These are phyloP conservation scores for Mallotus japonicus DNA, from an alignment of 441 rosid species.

Conservation along the genomic window DNA sequence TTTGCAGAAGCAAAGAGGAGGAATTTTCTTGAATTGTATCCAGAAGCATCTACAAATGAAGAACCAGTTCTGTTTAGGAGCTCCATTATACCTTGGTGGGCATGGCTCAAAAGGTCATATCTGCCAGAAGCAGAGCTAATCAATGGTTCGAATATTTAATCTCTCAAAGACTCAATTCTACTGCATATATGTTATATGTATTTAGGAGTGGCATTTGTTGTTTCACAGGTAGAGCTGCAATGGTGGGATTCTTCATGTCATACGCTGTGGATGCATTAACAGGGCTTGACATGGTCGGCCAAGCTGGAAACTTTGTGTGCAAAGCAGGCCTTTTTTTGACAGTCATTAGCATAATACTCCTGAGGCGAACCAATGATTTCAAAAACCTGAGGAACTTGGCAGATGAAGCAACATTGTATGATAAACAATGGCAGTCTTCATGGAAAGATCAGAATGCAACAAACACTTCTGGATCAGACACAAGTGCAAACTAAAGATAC, in stretches of 20 bases:
- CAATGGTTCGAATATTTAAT: constrained; percentile 29
- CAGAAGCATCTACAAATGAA: constrained; percentile 45
- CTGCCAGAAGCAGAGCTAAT: constrained; percentile 56
- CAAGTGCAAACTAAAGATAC: constrained; percentile 12
- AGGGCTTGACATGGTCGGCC: constrained; percentile 48
- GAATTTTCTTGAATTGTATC: constrained; percentile 44
- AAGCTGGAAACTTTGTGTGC: constrained; percentile 46
- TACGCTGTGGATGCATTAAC: constrained; percentile 43
- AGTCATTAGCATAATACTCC: constrained; percentile 25
- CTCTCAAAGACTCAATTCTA: background rate
- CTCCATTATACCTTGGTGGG: constrained; percentile 60
- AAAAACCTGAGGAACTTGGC: constrained; percentile 35
- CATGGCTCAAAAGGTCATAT: constrained; percentile 47
- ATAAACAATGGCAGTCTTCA: constrained; percentile 56
- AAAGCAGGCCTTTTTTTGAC: constrained; percentile 43
- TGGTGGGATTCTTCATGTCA: constrained; percentile 53
- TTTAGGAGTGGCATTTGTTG: background rate
- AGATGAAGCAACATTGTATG: constrained; percentile 51
- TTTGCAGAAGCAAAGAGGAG: constrained; percentile 59
- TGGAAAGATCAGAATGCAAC: constrained; percentile 36
- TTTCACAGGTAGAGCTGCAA: constrained; percentile 54
- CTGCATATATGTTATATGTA: background rate
- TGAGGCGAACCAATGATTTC: constrained; percentile 35
- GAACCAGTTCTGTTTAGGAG: constrained; percentile 53
- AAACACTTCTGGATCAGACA: constrained; percentile 8